Conservation (phyloP, 805 yeast species). For the Saccharomyces kudriavzevii region DNA sequence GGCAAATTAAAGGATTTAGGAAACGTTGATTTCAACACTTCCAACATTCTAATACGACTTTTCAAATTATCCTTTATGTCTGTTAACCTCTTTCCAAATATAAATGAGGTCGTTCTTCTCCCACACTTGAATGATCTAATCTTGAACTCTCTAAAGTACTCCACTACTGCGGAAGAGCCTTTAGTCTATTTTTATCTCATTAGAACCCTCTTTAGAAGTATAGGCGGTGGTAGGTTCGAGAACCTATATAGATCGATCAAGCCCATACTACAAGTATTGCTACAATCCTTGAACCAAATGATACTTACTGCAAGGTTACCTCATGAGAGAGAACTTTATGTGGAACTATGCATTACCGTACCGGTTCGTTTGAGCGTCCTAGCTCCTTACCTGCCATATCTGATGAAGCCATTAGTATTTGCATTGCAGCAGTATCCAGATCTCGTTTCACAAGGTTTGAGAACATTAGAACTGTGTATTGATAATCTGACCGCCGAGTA, state of each 20-base stretch:
- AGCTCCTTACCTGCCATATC: constrained; percentile 82
- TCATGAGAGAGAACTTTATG: constrained; percentile 88
- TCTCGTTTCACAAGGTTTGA: constrained; percentile 83
- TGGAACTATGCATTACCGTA: constrained; percentile 88
- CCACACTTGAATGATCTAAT: constrained; percentile 85
- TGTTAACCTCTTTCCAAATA: constrained; percentile 79
- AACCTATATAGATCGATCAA: constrained; percentile 84
- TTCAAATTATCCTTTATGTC: constrained; percentile 95
- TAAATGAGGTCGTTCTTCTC: constrained; percentile 78
- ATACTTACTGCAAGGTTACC: constrained; percentile 77
- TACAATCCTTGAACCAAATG: constrained; percentile 79
- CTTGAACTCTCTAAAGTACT: constrained; percentile 63
- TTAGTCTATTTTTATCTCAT: constrained; percentile 81
- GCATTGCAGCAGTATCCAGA: constrained; percentile 89
- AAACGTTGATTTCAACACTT: constrained; percentile 62
- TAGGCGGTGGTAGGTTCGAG: constrained; percentile 96
- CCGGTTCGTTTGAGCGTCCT: constrained; percentile 90
- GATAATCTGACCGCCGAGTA: constrained; percentile 94
- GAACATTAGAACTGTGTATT: constrained; percentile 91
- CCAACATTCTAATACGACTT: constrained; percentile 73
- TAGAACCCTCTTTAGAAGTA: constrained; percentile 82
- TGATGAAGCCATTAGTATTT: constrained; percentile 85
- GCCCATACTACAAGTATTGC: constrained; percentile 78
- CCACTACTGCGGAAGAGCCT: constrained; percentile 87
- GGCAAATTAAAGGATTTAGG: constrained; percentile 72